These are phyloP conservation scores for Starmerella kuoi DNA, from an alignment of 805 yeast species.

Conservation along the genomic window DNA sequence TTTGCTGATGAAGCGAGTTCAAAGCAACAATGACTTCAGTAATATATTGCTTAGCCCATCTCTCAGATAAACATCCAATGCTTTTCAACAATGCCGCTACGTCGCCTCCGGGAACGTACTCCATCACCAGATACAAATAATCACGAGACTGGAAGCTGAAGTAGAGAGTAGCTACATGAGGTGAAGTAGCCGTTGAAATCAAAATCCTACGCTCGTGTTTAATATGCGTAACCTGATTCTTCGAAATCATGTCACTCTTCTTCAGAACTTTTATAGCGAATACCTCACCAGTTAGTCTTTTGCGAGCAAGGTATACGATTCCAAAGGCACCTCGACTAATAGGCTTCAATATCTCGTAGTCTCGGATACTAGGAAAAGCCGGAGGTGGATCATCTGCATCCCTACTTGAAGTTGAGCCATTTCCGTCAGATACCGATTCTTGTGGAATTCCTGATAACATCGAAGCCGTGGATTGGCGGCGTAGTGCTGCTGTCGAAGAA, in stretches of 20 bases:
- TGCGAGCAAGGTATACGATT: slow-evolving; percentile 74
- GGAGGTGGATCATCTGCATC: background rate
- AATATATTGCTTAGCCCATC: slow-evolving; percentile 69
- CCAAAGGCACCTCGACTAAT: slow-evolving; percentile 97
- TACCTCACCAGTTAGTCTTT: slow-evolving; percentile 81
- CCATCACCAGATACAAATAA: slow-evolving; percentile 87
- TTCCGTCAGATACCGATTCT: slow-evolving; percentile 1
- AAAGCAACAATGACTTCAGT: slow-evolving; percentile 89
- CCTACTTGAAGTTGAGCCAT: background rate
- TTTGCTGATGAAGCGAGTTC: slow-evolving; percentile 73
- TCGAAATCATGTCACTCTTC: slow-evolving; percentile 92
- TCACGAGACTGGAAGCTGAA: slow-evolving; percentile 83
- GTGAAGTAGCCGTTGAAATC: slow-evolving; percentile 83
- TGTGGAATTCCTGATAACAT: slow-evolving; percentile 5
- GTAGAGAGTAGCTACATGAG: slow-evolving; percentile 80
- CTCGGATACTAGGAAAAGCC: slow-evolving; percentile 56
- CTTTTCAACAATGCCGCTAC: slow-evolving; percentile 73
- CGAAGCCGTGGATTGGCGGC: slow-evolving; percentile 13
- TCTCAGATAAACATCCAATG: slow-evolving; percentile 71
- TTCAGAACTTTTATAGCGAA: slow-evolving; percentile 87
- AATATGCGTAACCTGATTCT: slow-evolving; percentile 90
- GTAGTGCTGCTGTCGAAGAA: background rate
- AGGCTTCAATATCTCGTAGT: slow-evolving; percentile 83
- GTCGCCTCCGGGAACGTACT: slow-evolving; percentile 91
- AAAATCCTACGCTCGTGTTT: slow-evolving; percentile 93